Conservation (phyloP, 768 basidiomycete genomes). For the Macrolepiota albuminosa region DNA sequence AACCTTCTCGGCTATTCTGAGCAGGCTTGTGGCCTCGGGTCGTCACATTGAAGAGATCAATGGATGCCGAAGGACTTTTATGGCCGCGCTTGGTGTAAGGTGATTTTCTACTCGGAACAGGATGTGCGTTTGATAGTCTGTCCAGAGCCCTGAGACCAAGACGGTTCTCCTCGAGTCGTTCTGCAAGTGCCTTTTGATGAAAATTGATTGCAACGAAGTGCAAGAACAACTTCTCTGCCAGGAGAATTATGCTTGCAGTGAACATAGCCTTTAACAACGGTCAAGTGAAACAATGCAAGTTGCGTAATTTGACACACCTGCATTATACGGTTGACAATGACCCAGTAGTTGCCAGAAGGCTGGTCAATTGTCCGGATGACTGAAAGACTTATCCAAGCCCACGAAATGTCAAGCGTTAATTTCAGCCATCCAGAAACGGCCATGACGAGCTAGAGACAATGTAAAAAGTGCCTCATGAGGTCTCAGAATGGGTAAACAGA, state of each 20-base stretch:
- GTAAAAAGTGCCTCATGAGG: neutral
- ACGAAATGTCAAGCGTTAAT: conserved; percentile 56
- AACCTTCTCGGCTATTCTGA: conserved; percentile 12
- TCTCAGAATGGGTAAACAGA: neutral
- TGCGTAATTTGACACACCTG: conserved; percentile 37
- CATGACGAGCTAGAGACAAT: conserved; percentile 45
- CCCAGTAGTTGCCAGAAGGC: conserved; percentile 66
- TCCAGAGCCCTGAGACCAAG: conserved; percentile 68
- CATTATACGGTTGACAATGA: conserved; percentile 63
- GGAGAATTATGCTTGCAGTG: conserved; percentile 36
- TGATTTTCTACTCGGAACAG: conserved; percentile 31
- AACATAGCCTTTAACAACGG: conserved; percentile 35
- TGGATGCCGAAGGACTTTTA: conserved; percentile 33
- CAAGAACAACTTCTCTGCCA: conserved; percentile 52
- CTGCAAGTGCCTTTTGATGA: conserved; percentile 70
- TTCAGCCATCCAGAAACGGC: conserved; percentile 74
- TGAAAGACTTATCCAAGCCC: conserved; percentile 74
- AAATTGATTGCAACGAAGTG: conserved; percentile 80
- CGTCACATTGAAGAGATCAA: conserved; percentile 24
- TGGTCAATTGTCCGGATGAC: conserved; percentile 51
- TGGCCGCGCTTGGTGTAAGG: conserved; percentile 42
- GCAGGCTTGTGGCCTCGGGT: conserved; percentile 11
- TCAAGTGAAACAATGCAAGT: conserved; percentile 3
- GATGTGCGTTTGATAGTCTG: conserved; percentile 63
- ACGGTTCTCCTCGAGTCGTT: conserved; percentile 66